Percentiles rank a stretch among this genome's conserved stretches.
Conservation (phyloP, 2,329 filamentous ascomycete genomes). For the Xylariaceae sp. region DNA sequence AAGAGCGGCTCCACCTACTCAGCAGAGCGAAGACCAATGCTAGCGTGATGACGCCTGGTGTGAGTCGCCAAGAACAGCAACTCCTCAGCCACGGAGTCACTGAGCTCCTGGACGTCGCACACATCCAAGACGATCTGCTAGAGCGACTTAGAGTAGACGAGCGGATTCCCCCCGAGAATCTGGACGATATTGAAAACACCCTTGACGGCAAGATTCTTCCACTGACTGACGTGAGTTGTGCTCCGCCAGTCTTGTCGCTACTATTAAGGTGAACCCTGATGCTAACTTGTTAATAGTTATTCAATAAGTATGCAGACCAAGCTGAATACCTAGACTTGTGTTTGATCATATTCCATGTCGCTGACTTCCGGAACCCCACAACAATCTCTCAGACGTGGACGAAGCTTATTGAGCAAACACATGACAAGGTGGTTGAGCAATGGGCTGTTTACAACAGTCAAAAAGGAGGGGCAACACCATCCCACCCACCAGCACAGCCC, state of each 20-base stretch:
- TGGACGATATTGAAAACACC: constrained; percentile 60
- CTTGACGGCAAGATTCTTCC: constrained; percentile 77
- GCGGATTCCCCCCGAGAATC: constrained; percentile 63
- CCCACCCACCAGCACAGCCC: constrained; percentile 50
- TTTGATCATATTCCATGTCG: constrained; percentile 85
- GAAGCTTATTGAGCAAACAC: constrained; percentile 71
- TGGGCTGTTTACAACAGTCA: constrained; percentile 36
- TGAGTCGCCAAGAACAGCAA: constrained; percentile 79
- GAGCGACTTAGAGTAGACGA: constrained; percentile 72
- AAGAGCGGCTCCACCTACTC: constrained; percentile 83
- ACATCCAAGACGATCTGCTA: constrained; percentile 89
- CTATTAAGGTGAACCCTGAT: background rate
- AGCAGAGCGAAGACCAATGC: constrained; percentile 90
- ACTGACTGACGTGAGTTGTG: constrained; percentile 67
- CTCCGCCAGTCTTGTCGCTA: background rate
- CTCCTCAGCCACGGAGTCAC: constrained; percentile 80
- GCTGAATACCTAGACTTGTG: constrained; percentile 93
- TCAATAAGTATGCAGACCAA: constrained; percentile 85
- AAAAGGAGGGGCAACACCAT: constrained; percentile 28
- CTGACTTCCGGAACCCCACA: constrained; percentile 83
- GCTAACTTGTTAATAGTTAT: constrained; percentile 59
- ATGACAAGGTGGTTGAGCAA: constrained; percentile 51
- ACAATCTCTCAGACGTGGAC: constrained; percentile 85
- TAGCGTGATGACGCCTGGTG: constrained; percentile 73
- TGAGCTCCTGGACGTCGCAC: constrained; percentile 85